Evolutionary conservation across 2,329 filamentous ascomycete species (phyloP), one percentile per base, ranked within the genome.

Genomic region (Ceratocystis harringtonii): DNA sequence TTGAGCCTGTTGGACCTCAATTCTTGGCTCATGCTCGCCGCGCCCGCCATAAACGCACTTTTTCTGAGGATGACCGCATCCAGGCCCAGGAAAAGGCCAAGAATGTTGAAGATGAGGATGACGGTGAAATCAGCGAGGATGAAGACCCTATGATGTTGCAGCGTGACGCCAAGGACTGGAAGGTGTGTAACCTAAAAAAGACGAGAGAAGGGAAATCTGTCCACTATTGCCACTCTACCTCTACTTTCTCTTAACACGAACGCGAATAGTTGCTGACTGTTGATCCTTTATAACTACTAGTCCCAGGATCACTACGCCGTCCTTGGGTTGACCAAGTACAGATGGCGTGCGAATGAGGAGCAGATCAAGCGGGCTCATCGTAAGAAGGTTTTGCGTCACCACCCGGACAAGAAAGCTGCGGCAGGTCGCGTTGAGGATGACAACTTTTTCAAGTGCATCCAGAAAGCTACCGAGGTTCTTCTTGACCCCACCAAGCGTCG

Each of bases 361-460:
- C 92, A 97, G 81, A 97, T 99, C 82, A 97, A 96, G 83, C 89
- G 90, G 72, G 94, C 95, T 70, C 92, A 99, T 80, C 90, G 94
- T 80, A 96, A 95, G 85, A 99, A 99, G 88, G 94, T 99, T 70
- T 88, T 99, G 70, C 92, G 91, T 79, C 94, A 99, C 77, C 94
- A 99, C 78, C 94, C 94, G 68, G 94, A 99, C 77, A 99, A 99
- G 87, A 95, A 95, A 80, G 94, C 95, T 17, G 94, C 94, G 32
- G 84, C 87, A 61, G 94, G 94, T 68, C 83, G 84, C 72, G 83
- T 84, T 71, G 92, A 97, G 72, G 92, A 96, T 77, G 94, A 99
- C 77, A 90, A 89, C 76, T 99, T 99, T 82, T 99, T 99, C 88
- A 99, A 99, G 84, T 99, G 95, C 78, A 99, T 99, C 76, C 95